Percentiles rank a stretch among this genome's conserved stretches.
phyloP scores from a whole-genome alignment of 371 early-diverging fungal species.

The Coemansia sp. region DNA sequence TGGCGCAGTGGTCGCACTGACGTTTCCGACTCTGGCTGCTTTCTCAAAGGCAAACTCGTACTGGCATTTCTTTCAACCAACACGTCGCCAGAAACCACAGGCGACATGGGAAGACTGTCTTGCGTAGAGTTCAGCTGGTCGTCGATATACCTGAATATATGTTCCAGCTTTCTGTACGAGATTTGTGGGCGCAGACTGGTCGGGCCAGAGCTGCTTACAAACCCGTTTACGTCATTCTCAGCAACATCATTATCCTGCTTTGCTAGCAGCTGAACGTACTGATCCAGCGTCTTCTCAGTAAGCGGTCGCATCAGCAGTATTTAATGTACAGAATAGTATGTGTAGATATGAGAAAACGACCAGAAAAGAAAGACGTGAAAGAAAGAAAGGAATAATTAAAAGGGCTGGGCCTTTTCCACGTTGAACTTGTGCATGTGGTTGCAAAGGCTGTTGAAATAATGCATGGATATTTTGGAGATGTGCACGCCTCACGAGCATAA shows the following conservation, averaged over 20 bases:
- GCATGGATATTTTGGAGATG: background rate
- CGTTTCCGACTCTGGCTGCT: background rate
- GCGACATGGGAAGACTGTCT: slow-evolving; percentile 22
- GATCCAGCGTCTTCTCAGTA: slow-evolving; percentile 25
- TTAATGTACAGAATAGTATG: background rate
- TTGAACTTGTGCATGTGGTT: background rate
- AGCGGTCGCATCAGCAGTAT: slow-evolving; percentile 18
- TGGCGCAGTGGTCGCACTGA: slow-evolving; percentile 1
- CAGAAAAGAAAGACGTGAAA: background rate
- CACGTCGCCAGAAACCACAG: background rate
- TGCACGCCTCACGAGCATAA: background rate
- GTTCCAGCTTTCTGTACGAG: slow-evolving; percentile 27
- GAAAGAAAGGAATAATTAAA: background rate
- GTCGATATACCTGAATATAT: slow-evolving; percentile 25
- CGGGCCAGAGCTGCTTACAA: background rate
- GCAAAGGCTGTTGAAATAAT: background rate
- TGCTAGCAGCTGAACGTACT: slow-evolving; percentile 12
- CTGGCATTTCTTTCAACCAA: background rate
- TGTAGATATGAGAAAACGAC: slow-evolving; percentile 2
- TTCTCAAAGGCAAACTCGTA: background rate
- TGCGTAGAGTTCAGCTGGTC: slow-evolving; percentile 28
- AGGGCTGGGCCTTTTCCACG: background rate
- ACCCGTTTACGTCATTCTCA: background rate
- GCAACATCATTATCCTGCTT: slow-evolving; percentile 4
- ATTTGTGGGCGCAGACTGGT: slow-evolving; percentile 10